Evolutionary conservation across 2,329 filamentous ascomycete genomes (phyloP).

Genomic region (Fusarium incarnatum): DNA sequence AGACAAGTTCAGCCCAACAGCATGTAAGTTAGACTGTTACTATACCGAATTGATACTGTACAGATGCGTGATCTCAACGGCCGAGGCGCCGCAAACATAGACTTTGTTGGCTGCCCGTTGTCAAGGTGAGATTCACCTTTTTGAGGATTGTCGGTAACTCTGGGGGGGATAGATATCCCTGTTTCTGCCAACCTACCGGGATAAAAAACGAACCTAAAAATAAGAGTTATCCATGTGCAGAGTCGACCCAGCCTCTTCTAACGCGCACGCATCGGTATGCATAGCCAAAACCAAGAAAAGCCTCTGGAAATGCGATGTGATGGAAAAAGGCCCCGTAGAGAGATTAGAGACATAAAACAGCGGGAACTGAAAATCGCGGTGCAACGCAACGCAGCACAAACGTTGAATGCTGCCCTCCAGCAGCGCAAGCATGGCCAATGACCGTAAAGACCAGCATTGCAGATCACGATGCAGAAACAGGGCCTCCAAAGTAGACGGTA

Average conservation of each 20-base stretch:
- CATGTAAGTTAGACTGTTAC: not conserved
- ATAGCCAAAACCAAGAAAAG: not conserved
- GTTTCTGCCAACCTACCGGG: constrained; percentile 2
- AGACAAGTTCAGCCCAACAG: constrained; percentile 1
- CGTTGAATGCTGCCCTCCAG: constrained; percentile 9
- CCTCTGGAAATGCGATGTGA: not conserved
- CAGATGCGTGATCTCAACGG: constrained; percentile 11
- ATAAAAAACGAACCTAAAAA: constrained; percentile 16
- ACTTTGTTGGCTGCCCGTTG: constrained; percentile 21
- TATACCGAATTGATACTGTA: constrained; percentile 1
- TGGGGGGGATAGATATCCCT: not conserved
- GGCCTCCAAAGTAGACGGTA: constrained; percentile 24
- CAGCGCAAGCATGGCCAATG: constrained; percentile 26
- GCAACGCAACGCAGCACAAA: not conserved
- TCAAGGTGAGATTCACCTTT: not conserved
- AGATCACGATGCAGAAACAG: constrained; percentile 33
- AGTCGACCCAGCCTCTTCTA: not conserved
- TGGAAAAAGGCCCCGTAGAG: not conserved
- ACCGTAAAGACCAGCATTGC: constrained; percentile 4
- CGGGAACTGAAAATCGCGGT: not conserved
- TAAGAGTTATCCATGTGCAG: not conserved
- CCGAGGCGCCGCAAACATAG: constrained; percentile 15
- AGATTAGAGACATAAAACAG: not conserved
- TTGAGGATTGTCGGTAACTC: not conserved
- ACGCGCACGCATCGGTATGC: not conserved